These are phyloP conservation scores for Gracilaria gracilis DNA, from an alignment of 23 red algal species.

Conservation along the genomic window DNA sequence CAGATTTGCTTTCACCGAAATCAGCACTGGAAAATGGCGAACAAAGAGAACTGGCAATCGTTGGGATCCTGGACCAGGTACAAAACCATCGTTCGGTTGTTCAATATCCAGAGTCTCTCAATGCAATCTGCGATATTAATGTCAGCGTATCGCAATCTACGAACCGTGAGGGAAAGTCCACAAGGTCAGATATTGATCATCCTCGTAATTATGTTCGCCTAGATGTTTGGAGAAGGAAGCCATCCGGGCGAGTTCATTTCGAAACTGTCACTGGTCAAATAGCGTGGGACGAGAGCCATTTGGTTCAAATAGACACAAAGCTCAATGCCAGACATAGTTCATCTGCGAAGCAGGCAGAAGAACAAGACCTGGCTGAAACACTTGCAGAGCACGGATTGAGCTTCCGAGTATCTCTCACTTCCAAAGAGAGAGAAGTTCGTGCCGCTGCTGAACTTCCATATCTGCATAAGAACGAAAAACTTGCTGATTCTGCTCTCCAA, in stretches of 20 bases:
- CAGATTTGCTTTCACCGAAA: background rate
- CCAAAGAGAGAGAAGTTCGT: constrained; percentile 54
- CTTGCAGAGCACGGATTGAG: constrained; percentile 39
- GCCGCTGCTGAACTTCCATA: constrained; percentile 45
- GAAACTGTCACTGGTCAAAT: background rate
- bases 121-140: constrained; percentile 19
- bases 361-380: background rate
- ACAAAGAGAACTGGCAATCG: background rate
- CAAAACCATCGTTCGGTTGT: background rate
- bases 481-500: constrained; percentile 52
- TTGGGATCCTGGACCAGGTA: constrained; percentile 9
- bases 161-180: background rate
- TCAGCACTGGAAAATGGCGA: background rate
- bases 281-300: background rate
- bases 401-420: constrained; percentile 38
- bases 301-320: background rate
- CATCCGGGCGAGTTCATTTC: constrained; percentile 48
- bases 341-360: background rate
- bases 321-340: background rate
- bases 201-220: constrained; percentile 17
- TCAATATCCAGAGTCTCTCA: background rate
- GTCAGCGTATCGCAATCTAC: constrained; percentile 29
- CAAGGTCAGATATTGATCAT: background rate
- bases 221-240: constrained; percentile 39
- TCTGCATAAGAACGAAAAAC: constrained; percentile 41